These are phyloP conservation scores for Marasmius oreades DNA, from an alignment of 1,284 basidiomycete genomes.

Conservation along the genomic window DNA sequence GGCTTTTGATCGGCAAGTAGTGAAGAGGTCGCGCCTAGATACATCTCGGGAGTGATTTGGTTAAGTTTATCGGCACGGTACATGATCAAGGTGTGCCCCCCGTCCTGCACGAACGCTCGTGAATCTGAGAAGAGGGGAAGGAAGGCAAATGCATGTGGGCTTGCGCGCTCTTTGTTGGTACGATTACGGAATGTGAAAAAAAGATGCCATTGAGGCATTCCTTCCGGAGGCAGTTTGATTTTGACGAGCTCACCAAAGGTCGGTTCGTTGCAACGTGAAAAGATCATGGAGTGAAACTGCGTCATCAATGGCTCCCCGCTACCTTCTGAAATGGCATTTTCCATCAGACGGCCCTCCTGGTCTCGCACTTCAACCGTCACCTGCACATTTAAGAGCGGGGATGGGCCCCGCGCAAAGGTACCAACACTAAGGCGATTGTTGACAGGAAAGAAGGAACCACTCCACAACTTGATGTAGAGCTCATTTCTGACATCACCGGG, in stretches of 20 bases:
- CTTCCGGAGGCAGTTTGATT: conserved; percentile 69
- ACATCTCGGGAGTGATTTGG: conserved; percentile 62
- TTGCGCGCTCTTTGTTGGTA: conserved; percentile 45
- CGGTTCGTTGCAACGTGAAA: conserved; percentile 79
- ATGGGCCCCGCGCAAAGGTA: conserved; percentile 55
- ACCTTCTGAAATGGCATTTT: conserved; percentile 79
- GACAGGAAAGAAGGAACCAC: conserved; percentile 69
- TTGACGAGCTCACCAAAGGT: conserved; percentile 95
- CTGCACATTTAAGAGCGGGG: conserved; percentile 73
- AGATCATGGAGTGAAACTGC: conserved; percentile 88
- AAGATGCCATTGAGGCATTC: conserved; percentile 81
- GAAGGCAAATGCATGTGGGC: conserved; percentile 90
- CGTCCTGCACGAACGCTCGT: conserved; percentile 86
- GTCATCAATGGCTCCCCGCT: conserved; percentile 80
- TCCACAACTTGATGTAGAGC: conserved; percentile 93
- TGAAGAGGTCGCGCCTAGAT: conserved; percentile 67
- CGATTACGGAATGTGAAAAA: conserved; percentile 94
- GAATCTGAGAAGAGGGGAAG: conserved; percentile 83
- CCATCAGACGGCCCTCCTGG: conserved; percentile 68
- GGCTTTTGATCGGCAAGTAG: conserved; percentile 49
- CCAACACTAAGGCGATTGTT: conserved; percentile 59
- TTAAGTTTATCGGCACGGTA: conserved; percentile 74
- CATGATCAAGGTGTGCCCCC: conserved; percentile 81
- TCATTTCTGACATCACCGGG: conserved; percentile 93
- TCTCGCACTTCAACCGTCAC: conserved; percentile 89